phyloP scores from a whole-genome alignment of 176 grass and related monocot genomes.

The Puccinellia tenuiflora region DNA sequence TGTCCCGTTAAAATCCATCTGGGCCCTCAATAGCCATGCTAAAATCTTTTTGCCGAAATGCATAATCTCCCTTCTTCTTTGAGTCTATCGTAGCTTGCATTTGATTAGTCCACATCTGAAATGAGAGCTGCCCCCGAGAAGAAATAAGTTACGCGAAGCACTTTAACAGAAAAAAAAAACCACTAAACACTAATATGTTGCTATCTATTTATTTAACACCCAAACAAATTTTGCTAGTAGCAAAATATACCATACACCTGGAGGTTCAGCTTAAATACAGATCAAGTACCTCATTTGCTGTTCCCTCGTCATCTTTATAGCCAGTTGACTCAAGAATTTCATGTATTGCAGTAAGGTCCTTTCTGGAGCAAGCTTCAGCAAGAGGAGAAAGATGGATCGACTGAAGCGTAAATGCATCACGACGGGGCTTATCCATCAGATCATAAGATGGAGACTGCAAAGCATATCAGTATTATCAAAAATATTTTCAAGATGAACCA shows the following conservation, averaged over 20 bases:
- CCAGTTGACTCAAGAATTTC: constrained; percentile 80
- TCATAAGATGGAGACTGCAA: constrained; percentile 68
- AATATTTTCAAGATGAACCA: neutral
- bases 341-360: constrained; percentile 91
- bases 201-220: neutral
- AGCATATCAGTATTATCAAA: constrained; percentile 17
- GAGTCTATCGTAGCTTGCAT: constrained; percentile 55
- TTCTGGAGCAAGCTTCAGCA: constrained; percentile 84
- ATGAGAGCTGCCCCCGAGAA: constrained; percentile 44
- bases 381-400: constrained; percentile 69
- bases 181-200: neutral
- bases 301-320: constrained; percentile 88
- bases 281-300: constrained; percentile 66
- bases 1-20: too few relatives aligned
- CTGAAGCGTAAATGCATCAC: constrained; percentile 51
- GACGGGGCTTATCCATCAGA: constrained; percentile 60
- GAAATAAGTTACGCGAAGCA: neutral
- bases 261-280: neutral
- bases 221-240: neutral
- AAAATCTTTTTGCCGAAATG: constrained; percentile 68
- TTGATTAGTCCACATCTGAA: constrained; percentile 74
- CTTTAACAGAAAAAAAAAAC: neutral
- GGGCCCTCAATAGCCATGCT: constrained; percentile 41
- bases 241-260: neutral
- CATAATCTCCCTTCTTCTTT: constrained; percentile 53